These are phyloP conservation scores for Magnusiomyces suaveolens DNA, from an alignment of 1,139 yeast genomes.

Conservation along the genomic window DNA sequence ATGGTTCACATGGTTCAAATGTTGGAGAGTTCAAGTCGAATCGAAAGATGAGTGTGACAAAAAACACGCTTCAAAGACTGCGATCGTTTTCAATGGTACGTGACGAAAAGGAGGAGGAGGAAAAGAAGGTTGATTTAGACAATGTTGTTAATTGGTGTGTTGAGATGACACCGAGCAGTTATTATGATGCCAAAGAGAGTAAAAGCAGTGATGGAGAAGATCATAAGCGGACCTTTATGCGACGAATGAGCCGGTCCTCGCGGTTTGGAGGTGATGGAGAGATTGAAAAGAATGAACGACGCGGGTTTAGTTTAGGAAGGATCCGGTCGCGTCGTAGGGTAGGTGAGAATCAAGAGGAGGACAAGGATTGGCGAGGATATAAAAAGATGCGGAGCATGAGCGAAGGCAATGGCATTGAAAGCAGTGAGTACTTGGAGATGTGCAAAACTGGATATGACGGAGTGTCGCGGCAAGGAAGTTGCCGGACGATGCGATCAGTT, in stretches of 20 bases:
- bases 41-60: not conserved
- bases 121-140: not conserved
- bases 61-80: not conserved
- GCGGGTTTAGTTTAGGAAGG: not conserved
- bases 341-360: not conserved
- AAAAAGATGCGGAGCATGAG: not conserved
- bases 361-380: not conserved
- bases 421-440: not conserved
- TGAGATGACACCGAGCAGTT: constrained; percentile 1
- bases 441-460: not conserved
- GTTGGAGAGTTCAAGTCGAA: not conserved
- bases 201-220: not conserved
- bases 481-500: not conserved
- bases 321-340: not conserved
- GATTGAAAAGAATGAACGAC: not conserved
- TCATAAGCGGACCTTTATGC: not conserved
- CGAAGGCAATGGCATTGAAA: not conserved
- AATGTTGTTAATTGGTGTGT: constrained; percentile 5
- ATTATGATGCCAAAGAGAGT: not conserved
- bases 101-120: not conserved
- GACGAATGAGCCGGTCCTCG: not conserved
- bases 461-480: not conserved
- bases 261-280: not conserved
- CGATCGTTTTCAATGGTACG: not conserved
- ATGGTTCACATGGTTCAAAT: not conserved